Evolutionary conservation across 2,329 filamentous ascomycete genomes (phyloP).

Genomic region (Epichloe brachyelytri): DNA sequence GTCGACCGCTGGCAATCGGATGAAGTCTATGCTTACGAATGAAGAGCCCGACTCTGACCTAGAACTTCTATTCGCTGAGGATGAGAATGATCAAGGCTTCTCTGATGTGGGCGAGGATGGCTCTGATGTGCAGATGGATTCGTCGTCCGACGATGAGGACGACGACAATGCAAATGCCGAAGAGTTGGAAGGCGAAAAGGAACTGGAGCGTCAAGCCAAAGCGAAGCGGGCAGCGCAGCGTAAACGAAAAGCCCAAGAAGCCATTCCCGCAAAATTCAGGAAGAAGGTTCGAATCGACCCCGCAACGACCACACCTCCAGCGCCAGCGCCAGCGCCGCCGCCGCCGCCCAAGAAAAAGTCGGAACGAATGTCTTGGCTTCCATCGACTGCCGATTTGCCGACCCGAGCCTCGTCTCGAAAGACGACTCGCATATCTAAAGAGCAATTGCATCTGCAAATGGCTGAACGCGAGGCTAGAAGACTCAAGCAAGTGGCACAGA

Average conservation of each 20-base stretch:
- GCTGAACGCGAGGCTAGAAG: slow-evolving; percentile 58
- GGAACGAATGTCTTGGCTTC: slow-evolving; percentile 46
- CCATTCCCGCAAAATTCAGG: slow-evolving; percentile 54
- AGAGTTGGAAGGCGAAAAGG: slow-evolving; percentile 76
- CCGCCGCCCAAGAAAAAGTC: slow-evolving; percentile 47
- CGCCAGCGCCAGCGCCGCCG: slow-evolving; percentile 32
- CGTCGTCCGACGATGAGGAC: slow-evolving; percentile 72
- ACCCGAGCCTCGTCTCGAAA: slow-evolving; percentile 45
- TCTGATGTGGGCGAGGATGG: slow-evolving; percentile 52
- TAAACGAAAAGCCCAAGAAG: slow-evolving; percentile 71
- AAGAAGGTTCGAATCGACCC: slow-evolving; percentile 67
- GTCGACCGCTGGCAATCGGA: slow-evolving; percentile 71
- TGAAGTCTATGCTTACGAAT: slow-evolving; percentile 64
- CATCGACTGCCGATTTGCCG: slow-evolving; percentile 39
- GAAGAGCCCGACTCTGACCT: slow-evolving; percentile 58
- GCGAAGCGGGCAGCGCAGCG: slow-evolving; percentile 52
- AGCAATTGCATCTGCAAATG: slow-evolving; percentile 57
- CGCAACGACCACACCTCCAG: slow-evolving; percentile 19
- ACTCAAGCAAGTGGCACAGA: slow-evolving; percentile 54
- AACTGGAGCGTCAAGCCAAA: slow-evolving; percentile 65
- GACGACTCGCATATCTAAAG: slow-evolving; percentile 46
- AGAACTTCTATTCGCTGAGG: slow-evolving; percentile 64
- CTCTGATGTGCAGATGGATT: slow-evolving; percentile 76
- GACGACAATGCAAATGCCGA: slow-evolving; percentile 44
- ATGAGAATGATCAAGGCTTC: slow-evolving; percentile 56